Evolutionary conservation across 306 rosid species (phyloP), one percentile per base, ranked within the genome.

Genomic region (Vicia villosa): DNA sequence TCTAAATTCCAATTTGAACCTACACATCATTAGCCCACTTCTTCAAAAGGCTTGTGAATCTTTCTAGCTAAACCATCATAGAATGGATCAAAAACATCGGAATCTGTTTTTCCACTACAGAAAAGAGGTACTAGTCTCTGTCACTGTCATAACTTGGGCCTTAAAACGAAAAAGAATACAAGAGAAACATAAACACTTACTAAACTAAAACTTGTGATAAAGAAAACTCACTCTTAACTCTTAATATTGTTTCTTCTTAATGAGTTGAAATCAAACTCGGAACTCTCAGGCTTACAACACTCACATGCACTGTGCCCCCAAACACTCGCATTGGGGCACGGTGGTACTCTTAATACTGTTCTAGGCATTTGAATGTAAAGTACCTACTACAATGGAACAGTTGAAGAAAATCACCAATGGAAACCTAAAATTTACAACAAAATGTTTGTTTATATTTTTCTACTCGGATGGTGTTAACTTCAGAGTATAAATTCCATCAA

Each of bases 351-450:
- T 32, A 6, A 32, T 32, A 32, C 37, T 32, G 22, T 47, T 65
- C 22, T 32, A 43, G 17, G 36, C 70, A 60, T 28, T 45, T 43
- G 20, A 30, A 45, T 58, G 28, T 45, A 5, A 34, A 16, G 7
- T 16, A 21, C 36, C 22, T 32, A 24, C 24, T 30, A 45, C 59
- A 8, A 26, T 17, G 58, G 49, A 72, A 47, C n/a, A 73, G 37
- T 64, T 36, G 38, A 63, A 56, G 45, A 24, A 77, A 49, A 70
- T 15, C 17, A 14, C 61, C 22, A 51, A 62, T 69, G 40, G 43
- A 21, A 40, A 59, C 43, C 45, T 32, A n/a, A 30, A 72, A n/a
- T 47, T 37, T 37, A 65, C 57, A 57, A 30, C 46, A 47, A 12
- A 45, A 22, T 32, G 37, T 32, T 32, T 32, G 37, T 32, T 32